These are phyloP conservation scores for Podaxis sp. DNA, from an alignment of 768 basidiomycete species.

Conservation along the genomic window DNA sequence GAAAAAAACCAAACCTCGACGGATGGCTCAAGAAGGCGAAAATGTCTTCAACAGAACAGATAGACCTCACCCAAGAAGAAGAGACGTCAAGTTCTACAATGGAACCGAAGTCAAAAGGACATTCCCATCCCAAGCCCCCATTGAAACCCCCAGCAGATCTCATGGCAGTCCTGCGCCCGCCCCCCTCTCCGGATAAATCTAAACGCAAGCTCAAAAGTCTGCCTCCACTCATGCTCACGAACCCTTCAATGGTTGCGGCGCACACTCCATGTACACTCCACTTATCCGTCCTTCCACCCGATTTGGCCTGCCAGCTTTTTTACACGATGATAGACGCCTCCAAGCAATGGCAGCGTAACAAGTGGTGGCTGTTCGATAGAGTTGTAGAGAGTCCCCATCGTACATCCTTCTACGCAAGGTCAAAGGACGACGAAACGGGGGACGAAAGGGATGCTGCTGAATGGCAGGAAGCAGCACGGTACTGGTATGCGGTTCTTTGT, in stretches of 20 bases:
- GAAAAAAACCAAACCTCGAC: conserved; percentile 46
- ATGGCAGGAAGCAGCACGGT: conserved; percentile 73
- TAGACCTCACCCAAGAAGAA: conserved; percentile 17
- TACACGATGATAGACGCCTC: conserved; percentile 66
- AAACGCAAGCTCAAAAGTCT: conserved; percentile 29
- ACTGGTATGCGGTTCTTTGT: conserved; percentile 45
- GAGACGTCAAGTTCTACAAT: not conserved
- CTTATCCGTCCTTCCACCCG: conserved; percentile 60
- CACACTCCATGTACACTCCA: conserved; percentile 79
- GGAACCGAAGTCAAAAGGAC: conserved; percentile 4
- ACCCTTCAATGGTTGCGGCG: conserved; percentile 56
- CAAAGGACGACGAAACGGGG: conserved; percentile 34
- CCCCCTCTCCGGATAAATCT: conserved; percentile 32
- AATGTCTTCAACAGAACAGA: conserved; percentile 4
- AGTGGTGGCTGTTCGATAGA: conserved; percentile 83
- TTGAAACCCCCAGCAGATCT: conserved; percentile 39
- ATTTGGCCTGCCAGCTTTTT: conserved; percentile 72
- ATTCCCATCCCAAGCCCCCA: conserved; percentile 12
- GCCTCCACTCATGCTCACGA: conserved; percentile 60
- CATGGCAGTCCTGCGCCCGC: conserved; percentile 52
- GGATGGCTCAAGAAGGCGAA: conserved; percentile 44
- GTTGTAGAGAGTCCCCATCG: conserved; percentile 81
- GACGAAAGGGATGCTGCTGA: not conserved
- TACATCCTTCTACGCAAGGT: conserved; percentile 71
- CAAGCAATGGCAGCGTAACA: conserved; percentile 62